Conservation (phyloP, 139 green algal species). For the Chlorella ohadii region DNA sequence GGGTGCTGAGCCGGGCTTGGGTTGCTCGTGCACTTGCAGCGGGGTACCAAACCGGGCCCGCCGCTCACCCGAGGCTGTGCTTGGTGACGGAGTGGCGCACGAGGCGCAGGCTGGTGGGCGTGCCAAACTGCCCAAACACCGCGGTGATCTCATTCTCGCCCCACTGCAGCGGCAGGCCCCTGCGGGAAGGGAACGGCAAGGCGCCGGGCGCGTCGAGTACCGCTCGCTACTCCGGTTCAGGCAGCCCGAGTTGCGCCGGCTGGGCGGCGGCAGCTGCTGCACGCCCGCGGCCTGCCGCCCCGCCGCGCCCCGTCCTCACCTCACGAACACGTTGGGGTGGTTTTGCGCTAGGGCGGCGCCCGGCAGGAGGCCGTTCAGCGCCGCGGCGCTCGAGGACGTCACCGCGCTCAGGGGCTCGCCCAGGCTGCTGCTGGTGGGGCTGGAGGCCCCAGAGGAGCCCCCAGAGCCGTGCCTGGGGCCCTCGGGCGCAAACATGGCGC, state of each 20-base stretch:
- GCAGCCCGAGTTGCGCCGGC: background rate
- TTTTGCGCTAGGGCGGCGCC: background rate
- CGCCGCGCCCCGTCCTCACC: background rate
- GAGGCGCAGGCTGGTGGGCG: constrained; percentile 35
- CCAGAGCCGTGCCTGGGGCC: too few species aligned
- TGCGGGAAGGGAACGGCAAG: background rate
- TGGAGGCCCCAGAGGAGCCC: too few species aligned
- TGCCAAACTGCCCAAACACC: constrained; percentile 45
- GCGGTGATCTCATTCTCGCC: constrained; percentile 39
- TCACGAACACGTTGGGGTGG: constrained; percentile 1
- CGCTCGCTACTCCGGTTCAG: background rate
- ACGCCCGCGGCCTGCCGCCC: background rate
- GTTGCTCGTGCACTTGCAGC: too few species aligned
- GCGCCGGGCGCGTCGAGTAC: background rate
- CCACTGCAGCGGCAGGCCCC: constrained; percentile 50
- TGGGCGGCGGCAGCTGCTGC: background rate
- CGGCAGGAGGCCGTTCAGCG: background rate
- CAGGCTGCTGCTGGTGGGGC: background rate
- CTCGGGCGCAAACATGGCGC: too few species aligned
- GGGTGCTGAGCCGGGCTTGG: too few species aligned
- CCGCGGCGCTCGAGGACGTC: background rate
- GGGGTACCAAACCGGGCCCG: too few species aligned
- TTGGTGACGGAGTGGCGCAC: constrained; percentile 49
- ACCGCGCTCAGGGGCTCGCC: background rate
- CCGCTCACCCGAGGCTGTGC: constrained; percentile 42